Percentiles rank a stretch among this genome's conserved stretches.
Conservation (phyloP, 1,284 basidiomycete species). For the Trichosporon sp. region DNA sequence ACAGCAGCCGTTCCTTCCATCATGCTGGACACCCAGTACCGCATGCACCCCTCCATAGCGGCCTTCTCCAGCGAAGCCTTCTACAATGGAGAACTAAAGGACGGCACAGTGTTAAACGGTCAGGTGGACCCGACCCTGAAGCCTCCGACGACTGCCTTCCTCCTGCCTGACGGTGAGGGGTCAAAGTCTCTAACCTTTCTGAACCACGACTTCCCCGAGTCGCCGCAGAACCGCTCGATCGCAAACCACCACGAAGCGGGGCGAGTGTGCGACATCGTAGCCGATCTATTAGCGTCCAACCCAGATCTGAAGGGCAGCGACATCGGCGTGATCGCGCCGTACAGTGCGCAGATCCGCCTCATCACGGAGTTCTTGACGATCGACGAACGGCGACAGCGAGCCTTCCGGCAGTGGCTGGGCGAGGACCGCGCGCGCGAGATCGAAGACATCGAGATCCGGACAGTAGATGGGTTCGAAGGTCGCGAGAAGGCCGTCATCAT, state of each 20-base stretch:
- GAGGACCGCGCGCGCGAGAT: conserved; percentile 60
- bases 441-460: conserved; percentile 68
- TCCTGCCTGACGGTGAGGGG: conserved; percentile 19
- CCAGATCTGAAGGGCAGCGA: conserved; percentile 63
- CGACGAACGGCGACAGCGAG: conserved; percentile 40
- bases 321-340: conserved; percentile 84
- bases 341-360: conserved; percentile 70
- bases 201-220: conserved; percentile 66
- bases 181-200: conserved; percentile 61
- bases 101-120: conserved; percentile 63
- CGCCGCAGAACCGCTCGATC: conserved; percentile 60
- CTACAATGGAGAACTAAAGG: conserved; percentile 63
- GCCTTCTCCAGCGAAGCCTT: conserved; percentile 78
- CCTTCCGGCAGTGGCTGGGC: conserved; percentile 60
- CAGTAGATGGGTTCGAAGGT: conserved; percentile 90
- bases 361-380: conserved; percentile 57
- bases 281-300: conserved; percentile 68
- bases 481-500: conserved; percentile 86
- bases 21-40: conserved; percentile 88
- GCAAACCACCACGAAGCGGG: conserved; percentile 69
- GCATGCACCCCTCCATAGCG: conserved; percentile 88
- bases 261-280: conserved; percentile 69
- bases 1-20: conserved; percentile 60
- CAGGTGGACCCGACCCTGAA: conserved; percentile 54
- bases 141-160: conserved; percentile 56